phyloP scores from a whole-genome alignment of 495 filamentous ascomycete genomes.

The Penicillium desertorum region DNA sequence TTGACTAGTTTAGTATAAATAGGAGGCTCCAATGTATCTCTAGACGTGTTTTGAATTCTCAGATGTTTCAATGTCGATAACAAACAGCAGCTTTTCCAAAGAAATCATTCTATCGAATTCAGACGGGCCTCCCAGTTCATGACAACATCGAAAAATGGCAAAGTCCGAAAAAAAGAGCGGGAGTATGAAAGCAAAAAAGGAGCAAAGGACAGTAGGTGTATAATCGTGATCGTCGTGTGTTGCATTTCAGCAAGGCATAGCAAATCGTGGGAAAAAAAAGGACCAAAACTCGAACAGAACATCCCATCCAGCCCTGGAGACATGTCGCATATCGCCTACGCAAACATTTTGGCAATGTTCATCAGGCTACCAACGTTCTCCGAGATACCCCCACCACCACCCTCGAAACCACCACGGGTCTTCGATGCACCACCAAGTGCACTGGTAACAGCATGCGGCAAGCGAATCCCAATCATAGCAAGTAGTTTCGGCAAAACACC shows the following conservation, averaged over 20 bases:
- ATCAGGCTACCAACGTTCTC: conserved; percentile 52
- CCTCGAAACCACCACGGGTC: conserved; percentile 22
- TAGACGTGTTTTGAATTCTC: not conserved
- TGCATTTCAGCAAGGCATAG: not conserved
- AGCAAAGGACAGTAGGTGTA: conserved; percentile 8
- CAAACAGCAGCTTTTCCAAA: conserved; percentile 10
- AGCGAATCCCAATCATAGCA: conserved; percentile 68
- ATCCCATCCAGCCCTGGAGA: not conserved
- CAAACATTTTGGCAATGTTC: conserved; percentile 65
- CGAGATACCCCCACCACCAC: conserved; percentile 33
- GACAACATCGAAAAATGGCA: conserved; percentile 5
- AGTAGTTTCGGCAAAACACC: conserved; percentile 73
- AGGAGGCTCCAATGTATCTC: not conserved
- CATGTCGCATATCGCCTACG: conserved; percentile 31
- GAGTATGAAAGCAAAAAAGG: conserved; percentile 7
- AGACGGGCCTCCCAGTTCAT: conserved; percentile 22
- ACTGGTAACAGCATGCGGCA: conserved; percentile 64
- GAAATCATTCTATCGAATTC: conserved; percentile 5
- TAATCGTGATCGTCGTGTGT: conserved; percentile 24
- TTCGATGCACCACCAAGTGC: conserved; percentile 48
- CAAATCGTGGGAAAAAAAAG: not conserved
- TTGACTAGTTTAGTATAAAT: conserved; percentile 2
- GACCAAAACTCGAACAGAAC: not conserved
- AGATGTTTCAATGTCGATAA: conserved; percentile 3
- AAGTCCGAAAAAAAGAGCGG: not conserved